Evolutionary conservation across 352 stramenopile species (phyloP), one percentile per base, ranked within the genome.

Genomic region (Pythium periplocum): DNA sequence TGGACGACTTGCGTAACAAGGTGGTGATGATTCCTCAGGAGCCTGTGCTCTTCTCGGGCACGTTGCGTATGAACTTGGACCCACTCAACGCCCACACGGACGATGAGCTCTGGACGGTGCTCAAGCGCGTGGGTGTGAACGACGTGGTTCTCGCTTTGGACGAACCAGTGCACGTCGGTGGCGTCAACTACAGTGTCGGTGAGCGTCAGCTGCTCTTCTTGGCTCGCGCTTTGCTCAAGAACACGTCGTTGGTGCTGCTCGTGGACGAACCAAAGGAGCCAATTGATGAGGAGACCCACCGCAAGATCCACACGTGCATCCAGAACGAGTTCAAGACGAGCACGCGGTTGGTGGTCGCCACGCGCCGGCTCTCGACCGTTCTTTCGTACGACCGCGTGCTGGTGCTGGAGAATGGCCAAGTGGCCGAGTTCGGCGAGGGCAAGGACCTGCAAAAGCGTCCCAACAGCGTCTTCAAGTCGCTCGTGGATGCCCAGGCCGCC

Each of bases 251-350:
- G 39, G 72, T 99, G 36, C 83, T 99, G 37, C 65, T 99, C 2
- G 97, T 99, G 82, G 97, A 99, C 58, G 97, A 99, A 69, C 96
- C 97, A 2, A 99, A 96, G 6, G 89, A 89, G 10, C 93, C 84
- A 6, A 95, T 96, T 44, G 90, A 97, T 55, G 78, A 66, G 6
- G 82, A 91, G 52, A 96, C 83, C 2, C 93, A 98, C 69, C 69
- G 77, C 45, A 90, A 93, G 55, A 96, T 97, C 53, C 86, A 95
- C 66, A 68, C 48, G 75, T 93, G 55, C 51, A 68, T 68, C 44
- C 61, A 51, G 38, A 7, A 63, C 35, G 61, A 68, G 55, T 73
- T 73, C 48, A 66, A 83, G 31, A 68, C 90, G 35, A 98, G 78
- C 58, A 99, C 97, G 10, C 75, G 97, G 36, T 61, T 99, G 1